Conservation (phyloP, 2,329 filamentous ascomycete species). For the Exophiala phaeomuriformis region DNA sequence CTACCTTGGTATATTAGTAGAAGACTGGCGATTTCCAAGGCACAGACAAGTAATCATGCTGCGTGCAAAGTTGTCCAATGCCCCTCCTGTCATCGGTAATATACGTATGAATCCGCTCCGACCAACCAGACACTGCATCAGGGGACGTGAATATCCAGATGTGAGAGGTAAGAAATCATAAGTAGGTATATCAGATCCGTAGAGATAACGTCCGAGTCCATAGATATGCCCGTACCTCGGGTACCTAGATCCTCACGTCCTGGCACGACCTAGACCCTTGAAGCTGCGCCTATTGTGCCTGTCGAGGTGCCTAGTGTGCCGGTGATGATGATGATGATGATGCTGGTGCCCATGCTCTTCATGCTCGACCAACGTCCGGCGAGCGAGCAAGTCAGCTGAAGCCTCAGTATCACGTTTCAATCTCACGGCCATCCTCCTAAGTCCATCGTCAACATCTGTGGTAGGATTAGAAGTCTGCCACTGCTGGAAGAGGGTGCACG, state of each 20-base stretch:
- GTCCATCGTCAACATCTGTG: conserved; percentile 11
- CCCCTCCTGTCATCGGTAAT: too few relatives aligned
- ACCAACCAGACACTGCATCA: too few relatives aligned
- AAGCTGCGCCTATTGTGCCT: conserved; percentile 10
- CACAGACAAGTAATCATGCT: too few relatives aligned
- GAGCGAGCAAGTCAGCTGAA: background rate
- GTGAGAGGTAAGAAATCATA: too few relatives aligned
- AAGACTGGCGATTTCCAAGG: too few relatives aligned
- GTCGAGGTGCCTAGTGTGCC: conserved; percentile 5
- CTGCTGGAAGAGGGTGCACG: conserved; percentile 9
- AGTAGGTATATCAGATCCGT: background rate
- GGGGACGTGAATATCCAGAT: too few relatives aligned
- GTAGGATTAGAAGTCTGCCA: conserved; percentile 14
- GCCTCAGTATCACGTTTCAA: too few relatives aligned
- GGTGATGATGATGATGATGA: conserved; percentile 7
- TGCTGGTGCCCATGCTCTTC: conserved; percentile 7
- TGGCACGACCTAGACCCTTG: background rate
- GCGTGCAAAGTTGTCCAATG: too few relatives aligned
- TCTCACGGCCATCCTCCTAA: background rate
- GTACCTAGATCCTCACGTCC: background rate
- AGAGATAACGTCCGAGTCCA: background rate
- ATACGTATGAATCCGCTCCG: too few relatives aligned
- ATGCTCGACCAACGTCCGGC: conserved; percentile 12
- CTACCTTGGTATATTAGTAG: too few relatives aligned
- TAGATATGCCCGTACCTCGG: background rate